Evolutionary conservation across 345 rosid species (phyloP), one percentile per base, ranked within the genome.

Genomic region (Bretschneidera sinensis): DNA sequence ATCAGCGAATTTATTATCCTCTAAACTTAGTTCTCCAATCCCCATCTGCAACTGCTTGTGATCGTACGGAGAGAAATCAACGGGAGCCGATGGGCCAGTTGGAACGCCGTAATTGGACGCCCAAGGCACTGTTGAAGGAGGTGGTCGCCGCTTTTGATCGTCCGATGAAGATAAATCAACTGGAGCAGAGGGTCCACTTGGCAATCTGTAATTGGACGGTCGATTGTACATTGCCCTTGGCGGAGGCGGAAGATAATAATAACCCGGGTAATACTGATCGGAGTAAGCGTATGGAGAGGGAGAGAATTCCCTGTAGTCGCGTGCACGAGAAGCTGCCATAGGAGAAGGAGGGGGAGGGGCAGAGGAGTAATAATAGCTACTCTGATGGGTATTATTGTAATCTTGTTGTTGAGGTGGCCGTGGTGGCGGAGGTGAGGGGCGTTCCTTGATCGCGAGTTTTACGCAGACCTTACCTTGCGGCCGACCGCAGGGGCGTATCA

Each of bases 401-500:
- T 74, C 80, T 20, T 21, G 63, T 0, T 72, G 69, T 13, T 73
- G 77, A 0, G 77, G 63, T 54, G 63, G 77, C 34, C 71, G 82
- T 54, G 72, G 82, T 6, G 78, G 77, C 49, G 78, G 74, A 17
- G 25, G 77, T 6, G 68, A 47, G 7, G 68, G 68, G 9, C 81
- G 69, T 9, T 76, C 83, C 51, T 71, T 81, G 48, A 83, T 57
- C 17, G 58, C 61, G 43, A 83, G 79, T 43, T 69, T 67, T 24
- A 81, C 51, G 9, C 85, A 83, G 31, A 86, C 51, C 64, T 83
- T 86, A 24, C 92, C 89, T 35, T 86, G 92, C 0, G 79, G 77
- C 5, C 92, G 73, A 24, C 89, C 89, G 5, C 87, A 86, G 0
- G 92, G 87, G 51, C 84, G 92, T 54, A 76, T 63, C 17, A 83